A percentile compares a stretch with the other conserved stretches of the same genome.
phyloP scores from a whole-genome alignment of 441 rosid species.

The Syzygium malaccense region DNA sequence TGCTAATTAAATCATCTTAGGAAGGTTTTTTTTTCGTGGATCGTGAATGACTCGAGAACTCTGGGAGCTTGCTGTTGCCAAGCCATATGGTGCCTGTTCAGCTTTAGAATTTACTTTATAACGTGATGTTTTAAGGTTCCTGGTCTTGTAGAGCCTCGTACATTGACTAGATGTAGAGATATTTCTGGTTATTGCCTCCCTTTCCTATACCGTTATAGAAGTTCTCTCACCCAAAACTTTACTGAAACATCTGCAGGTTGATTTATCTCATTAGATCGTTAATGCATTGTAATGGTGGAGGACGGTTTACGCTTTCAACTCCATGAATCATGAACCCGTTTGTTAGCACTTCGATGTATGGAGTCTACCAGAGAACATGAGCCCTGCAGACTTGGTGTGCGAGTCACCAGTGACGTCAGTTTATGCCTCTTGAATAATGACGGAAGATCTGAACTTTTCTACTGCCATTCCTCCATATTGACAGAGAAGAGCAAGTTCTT shows the following conservation, averaged over 20 bases:
- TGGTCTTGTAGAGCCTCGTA: background rate
- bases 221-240: background rate
- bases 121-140: background rate
- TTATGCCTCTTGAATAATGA: constrained; percentile 26
- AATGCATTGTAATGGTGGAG: background rate
- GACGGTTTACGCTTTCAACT: constrained; percentile 4
- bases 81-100: background rate
- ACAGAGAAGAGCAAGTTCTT: constrained; percentile 33
- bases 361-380: constrained; percentile 20
- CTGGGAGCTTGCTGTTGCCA: background rate
- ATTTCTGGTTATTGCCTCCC: background rate
- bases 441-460: constrained; percentile 36
- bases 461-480: constrained; percentile 28
- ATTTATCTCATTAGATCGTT: background rate
- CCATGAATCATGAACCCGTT: constrained; percentile 29
- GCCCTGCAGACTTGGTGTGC: constrained; percentile 28
- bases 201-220: background rate
- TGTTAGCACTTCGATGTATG: constrained; percentile 19
- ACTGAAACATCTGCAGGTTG: background rate
- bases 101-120: background rate
- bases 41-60: background rate
- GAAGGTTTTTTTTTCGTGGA: background rate
- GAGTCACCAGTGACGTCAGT: constrained; percentile 24
- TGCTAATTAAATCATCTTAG: background rate
- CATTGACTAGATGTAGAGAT: background rate